Base-by-base conservation (phyloP, 805 yeast species). In the Yarrowia hollandica region DNA sequence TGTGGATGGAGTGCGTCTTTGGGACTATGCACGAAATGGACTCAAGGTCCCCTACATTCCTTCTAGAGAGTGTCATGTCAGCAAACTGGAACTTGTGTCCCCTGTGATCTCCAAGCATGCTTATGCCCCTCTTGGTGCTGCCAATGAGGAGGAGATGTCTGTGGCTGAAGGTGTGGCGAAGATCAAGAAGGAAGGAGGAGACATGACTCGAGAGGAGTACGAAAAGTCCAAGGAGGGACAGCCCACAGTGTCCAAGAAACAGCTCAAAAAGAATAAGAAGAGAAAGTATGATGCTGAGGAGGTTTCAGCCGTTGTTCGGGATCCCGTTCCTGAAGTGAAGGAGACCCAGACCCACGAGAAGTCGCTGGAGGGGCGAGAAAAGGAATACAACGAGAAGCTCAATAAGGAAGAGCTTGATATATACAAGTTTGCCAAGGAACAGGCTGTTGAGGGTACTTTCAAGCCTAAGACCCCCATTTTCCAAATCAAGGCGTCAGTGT, bases 21-120 rank as follows among this genome's bases (percentile, higher is more conserved):
- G 95, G 69, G 96, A 92, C 66, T 94, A 94, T 70, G 99, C 99
- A 1, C 79, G 99, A 63, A 82, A 86, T 63, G 95, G 95, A 22
- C 92, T 96, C 0, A 77, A 94, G 18, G 99, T 99, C 0, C 79
- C 82, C 52, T 80, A 85, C n/a, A 89, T 95, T 56, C 83, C 87
- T 66, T 80, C 88, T 1, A 79, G 99, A 64, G 81, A 82, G 25
- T 90, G 90, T 12, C 77, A 75, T 26, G 79, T 94, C 2, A 72
- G 75, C 64, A 79, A 77, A 33, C 67, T 90, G 38, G 75, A 77
- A 10, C 72, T 91, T 0, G 74, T 75, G 38, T 75, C 75, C 9
- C 87, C 84, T 56, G 71, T 88, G 37, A 69, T 75, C 2, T 77
- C 68, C 1, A 79, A 81, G 4, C 96, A 88, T 67, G 74, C 72